Conservation (phyloP, 2,329 filamentous ascomycete species). For the Penicillium paneum region DNA sequence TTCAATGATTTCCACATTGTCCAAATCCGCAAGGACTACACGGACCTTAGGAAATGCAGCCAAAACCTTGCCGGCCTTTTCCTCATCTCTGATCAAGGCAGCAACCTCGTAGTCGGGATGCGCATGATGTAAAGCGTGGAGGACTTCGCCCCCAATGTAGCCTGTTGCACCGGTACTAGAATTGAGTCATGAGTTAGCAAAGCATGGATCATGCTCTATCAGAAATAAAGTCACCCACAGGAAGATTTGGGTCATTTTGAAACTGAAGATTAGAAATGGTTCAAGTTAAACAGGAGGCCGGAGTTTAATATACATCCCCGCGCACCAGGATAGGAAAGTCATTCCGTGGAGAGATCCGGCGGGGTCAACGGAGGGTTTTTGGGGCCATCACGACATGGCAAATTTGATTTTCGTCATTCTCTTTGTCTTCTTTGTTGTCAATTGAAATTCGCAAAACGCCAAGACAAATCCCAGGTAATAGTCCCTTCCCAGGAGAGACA, state of each 20-base stretch:
- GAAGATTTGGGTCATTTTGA: conserved; percentile 2
- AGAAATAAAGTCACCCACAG: not conserved
- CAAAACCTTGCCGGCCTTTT: conserved; percentile 28
- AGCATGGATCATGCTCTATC: not conserved
- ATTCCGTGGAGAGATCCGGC: not conserved
- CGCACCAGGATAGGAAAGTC: conserved; percentile 1
- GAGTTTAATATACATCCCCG: conserved; percentile 1
- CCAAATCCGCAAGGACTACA: conserved; percentile 39
- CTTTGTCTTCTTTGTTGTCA: not conserved
- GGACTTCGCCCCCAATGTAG: conserved; percentile 49
- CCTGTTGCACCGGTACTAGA: conserved; percentile 5
- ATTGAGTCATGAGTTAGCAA: not conserved
- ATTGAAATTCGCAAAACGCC: not conserved
- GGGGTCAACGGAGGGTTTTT: not conserved
- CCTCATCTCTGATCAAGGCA: conserved; percentile 29
- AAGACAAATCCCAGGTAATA: not conserved
- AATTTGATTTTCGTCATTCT: not conserved
- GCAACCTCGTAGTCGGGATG: conserved; percentile 44
- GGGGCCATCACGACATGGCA: no score
- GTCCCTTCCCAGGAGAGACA: not conserved
- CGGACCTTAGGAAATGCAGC: conserved; percentile 34
- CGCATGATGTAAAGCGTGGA: conserved; percentile 39
- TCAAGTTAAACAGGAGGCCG: not conserved
- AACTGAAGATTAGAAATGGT: not conserved
- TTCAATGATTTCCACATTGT: conserved; percentile 26